Evolutionary conservation across 108 stramenopile genomes (phyloP), one percentile per base, ranked within the genome.

Genomic region (Discostella pseudostelligera): DNA sequence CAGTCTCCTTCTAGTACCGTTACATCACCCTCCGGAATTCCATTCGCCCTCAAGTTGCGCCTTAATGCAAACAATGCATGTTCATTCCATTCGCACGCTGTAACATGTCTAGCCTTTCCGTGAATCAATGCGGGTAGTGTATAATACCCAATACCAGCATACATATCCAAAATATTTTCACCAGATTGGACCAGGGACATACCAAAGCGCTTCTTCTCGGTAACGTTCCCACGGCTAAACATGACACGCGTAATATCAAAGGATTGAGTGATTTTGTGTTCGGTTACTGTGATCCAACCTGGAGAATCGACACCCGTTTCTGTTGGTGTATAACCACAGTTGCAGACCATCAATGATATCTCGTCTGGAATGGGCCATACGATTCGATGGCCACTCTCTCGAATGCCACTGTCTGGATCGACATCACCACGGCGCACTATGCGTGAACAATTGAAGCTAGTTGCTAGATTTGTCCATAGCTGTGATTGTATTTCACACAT

Each of bases 111-210:
- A 0, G 88, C 95, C 47, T 80, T 74, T 0, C 88, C 96, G 59
- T 84, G 78, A 28, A 94, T 58, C 39, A 92, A 46, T 0, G 94
- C 90, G 0, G 96, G 97, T 5, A 98, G 70, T 13, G 96, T 92
- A 56, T 94, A 98, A 67, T 98, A 98, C 25, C 97, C 97, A 72
- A 98, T 97, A 0, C 97, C 97, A 17, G 92, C 88, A 70, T 96
- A 98, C 81, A 98, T 80, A 57, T 98, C 97, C 62, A 97, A 76
- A 6, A 97, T 79, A 3, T 66, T 47, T 45, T 98, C 96, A 8
- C 80, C 86, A 22, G 58, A 29, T 66, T 77, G 82, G 0, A 89
- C 89, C 4, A 94, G 42, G 28, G 65, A 58, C 26, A 58, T 69
- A 21, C 87, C 95, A 54, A 96, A 90, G 24, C 96, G 87, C 59